These are phyloP conservation scores for Biscutella auriculata DNA, from an alignment of 441 rosid genomes.

Conservation along the genomic window DNA sequence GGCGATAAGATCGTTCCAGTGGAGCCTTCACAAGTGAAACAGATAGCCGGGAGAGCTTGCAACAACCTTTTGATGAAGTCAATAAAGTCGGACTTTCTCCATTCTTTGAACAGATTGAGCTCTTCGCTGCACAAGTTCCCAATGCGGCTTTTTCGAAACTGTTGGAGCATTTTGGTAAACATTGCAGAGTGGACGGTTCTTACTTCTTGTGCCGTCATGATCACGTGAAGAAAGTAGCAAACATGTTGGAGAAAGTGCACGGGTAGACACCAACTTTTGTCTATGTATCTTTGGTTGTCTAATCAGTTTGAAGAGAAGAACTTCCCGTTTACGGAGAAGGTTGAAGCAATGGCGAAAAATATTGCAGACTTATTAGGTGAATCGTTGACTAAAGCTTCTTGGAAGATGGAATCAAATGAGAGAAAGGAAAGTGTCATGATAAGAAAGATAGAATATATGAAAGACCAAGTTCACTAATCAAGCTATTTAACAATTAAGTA, in stretches of 20 bases:
- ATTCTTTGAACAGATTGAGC: slow-evolving; percentile 87
- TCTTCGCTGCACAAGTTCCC: slow-evolving; percentile 65
- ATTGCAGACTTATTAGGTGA: slow-evolving; percentile 76
- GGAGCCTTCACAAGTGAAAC: slow-evolving; percentile 82
- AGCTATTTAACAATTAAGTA: slow-evolving; percentile 11
- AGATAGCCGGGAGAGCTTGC: slow-evolving; percentile 95
- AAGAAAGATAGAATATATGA: slow-evolving; percentile 37
- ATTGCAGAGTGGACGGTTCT: slow-evolving; percentile 72
- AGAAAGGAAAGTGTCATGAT: slow-evolving; percentile 29
- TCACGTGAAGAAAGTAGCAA: slow-evolving; percentile 84
- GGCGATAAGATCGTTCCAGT: slow-evolving; percentile 79
- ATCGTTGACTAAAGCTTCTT: slow-evolving; percentile 53
- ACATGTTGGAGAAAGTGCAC: slow-evolving; percentile 81
- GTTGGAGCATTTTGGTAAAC: slow-evolving; percentile 72
- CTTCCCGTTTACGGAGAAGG: slow-evolving; percentile 65
- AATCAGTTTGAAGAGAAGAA: slow-evolving; percentile 65
- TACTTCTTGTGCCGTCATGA: slow-evolving; percentile 78
- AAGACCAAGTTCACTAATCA: slow-evolving; percentile 56
- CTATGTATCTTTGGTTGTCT: slow-evolving; percentile 90
- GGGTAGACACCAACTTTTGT: slow-evolving; percentile 73
- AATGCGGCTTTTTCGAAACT: slow-evolving; percentile 46
- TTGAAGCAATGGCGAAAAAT: slow-evolving; percentile 69
- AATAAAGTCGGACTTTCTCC: slow-evolving; percentile 82
- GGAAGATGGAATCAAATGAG: slow-evolving; percentile 68
- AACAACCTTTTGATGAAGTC: slow-evolving; percentile 71